Conservation (phyloP, 306 rosid species). For the Chamaecrista fasciculata region DNA sequence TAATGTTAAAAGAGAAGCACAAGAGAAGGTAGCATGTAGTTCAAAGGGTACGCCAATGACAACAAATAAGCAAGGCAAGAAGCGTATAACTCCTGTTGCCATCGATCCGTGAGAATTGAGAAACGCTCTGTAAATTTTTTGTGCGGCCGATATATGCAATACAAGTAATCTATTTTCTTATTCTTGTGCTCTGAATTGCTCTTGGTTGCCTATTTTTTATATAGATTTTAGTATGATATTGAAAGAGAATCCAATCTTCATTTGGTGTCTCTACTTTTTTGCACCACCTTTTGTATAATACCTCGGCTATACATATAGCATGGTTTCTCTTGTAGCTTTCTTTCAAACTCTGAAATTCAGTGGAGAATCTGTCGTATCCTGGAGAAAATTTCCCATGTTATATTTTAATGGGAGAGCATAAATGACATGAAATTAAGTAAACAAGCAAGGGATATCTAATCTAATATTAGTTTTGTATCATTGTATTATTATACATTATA, state of each 20-base stretch:
- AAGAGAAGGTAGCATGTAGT: background rate
- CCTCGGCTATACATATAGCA: background rate
- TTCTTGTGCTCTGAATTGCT: background rate
- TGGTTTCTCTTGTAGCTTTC: too few relatives aligned
- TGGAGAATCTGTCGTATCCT: too few relatives aligned
- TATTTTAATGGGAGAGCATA: too few relatives aligned
- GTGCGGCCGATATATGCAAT: background rate
- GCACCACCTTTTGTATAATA: background rate
- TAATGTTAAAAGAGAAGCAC: background rate
- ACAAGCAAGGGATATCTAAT: background rate
- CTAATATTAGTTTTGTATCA: background rate
- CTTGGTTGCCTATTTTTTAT: background rate
- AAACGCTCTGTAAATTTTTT: background rate
- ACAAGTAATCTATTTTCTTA: background rate
- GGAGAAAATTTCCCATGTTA: too few relatives aligned
- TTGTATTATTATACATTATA: background rate
- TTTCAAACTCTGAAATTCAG: background rate
- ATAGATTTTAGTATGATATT: background rate
- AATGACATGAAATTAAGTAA: background rate
- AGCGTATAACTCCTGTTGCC: constrained; percentile 20
- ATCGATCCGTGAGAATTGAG: constrained; percentile 13
- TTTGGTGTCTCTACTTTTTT: background rate
- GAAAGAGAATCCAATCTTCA: background rate
- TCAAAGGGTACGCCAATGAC: background rate
- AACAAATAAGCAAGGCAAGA: constrained; percentile 19